These are phyloP conservation scores for Bolboschoenus planiculmis DNA, from an alignment of 176 grass and related monocot species.

Conservation along the genomic window DNA sequence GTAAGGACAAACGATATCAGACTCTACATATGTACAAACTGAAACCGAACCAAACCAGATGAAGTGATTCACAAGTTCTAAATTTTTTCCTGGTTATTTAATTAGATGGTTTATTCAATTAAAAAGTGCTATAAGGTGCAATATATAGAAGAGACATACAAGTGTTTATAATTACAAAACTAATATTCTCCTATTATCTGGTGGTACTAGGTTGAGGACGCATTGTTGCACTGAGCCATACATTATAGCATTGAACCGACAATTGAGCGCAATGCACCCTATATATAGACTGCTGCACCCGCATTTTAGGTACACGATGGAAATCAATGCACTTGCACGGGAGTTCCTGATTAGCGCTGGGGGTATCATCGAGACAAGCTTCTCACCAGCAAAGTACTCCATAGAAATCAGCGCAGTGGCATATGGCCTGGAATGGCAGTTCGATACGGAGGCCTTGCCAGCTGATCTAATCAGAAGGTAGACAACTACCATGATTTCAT, in stretches of 20 bases:
- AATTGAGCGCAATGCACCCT: constrained; percentile 64
- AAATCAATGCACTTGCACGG: constrained; percentile 55
- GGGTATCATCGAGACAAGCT: constrained; percentile 47
- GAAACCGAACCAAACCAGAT: neutral
- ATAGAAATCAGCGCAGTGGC: constrained; percentile 48
- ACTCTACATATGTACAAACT: neutral
- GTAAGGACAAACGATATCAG: constrained; percentile 10
- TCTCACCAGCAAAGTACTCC: constrained; percentile 35
- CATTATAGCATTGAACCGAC: constrained; percentile 62
- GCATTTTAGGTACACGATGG: constrained; percentile 75
- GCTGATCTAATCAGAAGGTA: constrained; percentile 55
- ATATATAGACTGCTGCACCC: constrained; percentile 54
- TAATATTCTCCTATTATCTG: neutral
- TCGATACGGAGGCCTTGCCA: constrained; percentile 75
- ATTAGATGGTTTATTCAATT: neutral
- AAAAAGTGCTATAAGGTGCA: neutral
- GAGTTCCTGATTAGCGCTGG: constrained; percentile 22
- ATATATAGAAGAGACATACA: neutral
- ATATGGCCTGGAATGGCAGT: constrained; percentile 43
- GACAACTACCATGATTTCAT: neutral
- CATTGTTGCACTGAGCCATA: constrained; percentile 72
- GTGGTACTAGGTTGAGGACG: constrained; percentile 46
- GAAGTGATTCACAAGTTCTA: neutral
- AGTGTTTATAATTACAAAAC: neutral
- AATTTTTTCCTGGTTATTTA: neutral